Conservation (phyloP, 225 moss, liverwort and hornwort genomes). For the Sphagnum tenellum region DNA sequence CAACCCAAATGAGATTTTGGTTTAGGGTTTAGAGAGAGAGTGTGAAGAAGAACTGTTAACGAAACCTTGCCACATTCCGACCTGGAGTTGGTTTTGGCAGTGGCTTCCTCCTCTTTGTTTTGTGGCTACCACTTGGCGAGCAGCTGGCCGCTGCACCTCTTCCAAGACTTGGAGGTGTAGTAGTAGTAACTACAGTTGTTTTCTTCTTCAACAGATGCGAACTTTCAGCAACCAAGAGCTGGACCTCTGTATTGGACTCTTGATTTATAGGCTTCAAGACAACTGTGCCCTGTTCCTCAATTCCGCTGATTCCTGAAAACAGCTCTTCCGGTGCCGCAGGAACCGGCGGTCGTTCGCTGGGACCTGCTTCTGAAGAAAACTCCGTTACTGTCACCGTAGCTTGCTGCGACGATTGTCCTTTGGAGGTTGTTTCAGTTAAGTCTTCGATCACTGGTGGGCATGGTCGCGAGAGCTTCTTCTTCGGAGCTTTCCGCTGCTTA, state of each 20-base stretch:
- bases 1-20: no score
- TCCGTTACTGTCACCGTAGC: neutral
- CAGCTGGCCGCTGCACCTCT: neutral
- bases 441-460: neutral
- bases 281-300: neutral
- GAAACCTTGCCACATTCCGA: constrained; percentile 11
- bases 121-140: neutral
- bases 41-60: neutral
- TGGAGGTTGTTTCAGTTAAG: neutral
- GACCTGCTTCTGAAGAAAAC: neutral
- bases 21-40: no score
- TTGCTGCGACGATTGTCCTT: neutral
- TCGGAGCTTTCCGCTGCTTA: constrained; percentile 4
- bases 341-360: neutral
- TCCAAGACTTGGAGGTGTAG: neutral
- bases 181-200: neutral
- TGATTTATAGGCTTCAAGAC: neutral
- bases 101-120: constrained; percentile 4
- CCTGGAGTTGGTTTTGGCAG: constrained; percentile 3
- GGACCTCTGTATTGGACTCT: constrained; percentile 1
- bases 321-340: neutral
- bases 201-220: neutral
- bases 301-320: neutral
- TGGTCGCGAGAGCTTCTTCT: constrained; percentile 2
- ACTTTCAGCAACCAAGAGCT: neutral